Conservation (phyloP, 768 basidiomycete genomes). For the Suillus fuscotomentosus region DNA sequence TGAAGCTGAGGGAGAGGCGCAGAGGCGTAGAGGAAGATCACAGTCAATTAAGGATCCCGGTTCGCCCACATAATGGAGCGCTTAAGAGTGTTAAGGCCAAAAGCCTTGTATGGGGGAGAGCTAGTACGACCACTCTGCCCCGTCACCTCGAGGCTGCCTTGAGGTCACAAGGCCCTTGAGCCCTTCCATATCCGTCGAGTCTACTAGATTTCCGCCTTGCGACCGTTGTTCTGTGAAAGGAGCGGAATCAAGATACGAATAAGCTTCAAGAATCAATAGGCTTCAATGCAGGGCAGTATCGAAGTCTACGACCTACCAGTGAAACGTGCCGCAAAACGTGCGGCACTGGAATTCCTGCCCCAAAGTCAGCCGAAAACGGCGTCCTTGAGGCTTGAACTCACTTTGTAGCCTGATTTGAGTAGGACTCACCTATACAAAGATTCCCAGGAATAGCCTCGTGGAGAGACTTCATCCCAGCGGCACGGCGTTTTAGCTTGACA, state of each 20-base stretch:
- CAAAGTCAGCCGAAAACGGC: not conserved
- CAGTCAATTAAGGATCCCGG: conserved; percentile 9
- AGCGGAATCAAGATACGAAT: not conserved
- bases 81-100: conserved; percentile 30
- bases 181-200: conserved; percentile 23
- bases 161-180: conserved; percentile 27
- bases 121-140: conserved; percentile 30
- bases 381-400: not conserved
- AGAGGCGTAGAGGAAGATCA: conserved; percentile 13
- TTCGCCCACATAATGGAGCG: conserved; percentile 13
- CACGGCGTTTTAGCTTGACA: conserved; percentile 2
- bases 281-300: not conserved
- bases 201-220: conserved; percentile 22
- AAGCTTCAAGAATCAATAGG: not conserved
- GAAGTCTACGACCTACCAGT: not conserved
- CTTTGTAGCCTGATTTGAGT: not conserved
- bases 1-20: conserved; percentile 1
- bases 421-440: not conserved
- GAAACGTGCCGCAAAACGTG: not conserved
- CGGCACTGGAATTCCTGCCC: not conserved
- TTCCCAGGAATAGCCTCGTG: conserved; percentile 5
- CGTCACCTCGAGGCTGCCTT: conserved; percentile 40
- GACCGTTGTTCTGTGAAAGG: conserved; percentile 8
- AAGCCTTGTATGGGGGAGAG: conserved; percentile 15
- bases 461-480: conserved; percentile 4